Evolutionary conservation across 2,329 filamentous ascomycete genomes (phyloP), one percentile per base, ranked within the genome.

Genomic region (Xylariaceae sp.): DNA sequence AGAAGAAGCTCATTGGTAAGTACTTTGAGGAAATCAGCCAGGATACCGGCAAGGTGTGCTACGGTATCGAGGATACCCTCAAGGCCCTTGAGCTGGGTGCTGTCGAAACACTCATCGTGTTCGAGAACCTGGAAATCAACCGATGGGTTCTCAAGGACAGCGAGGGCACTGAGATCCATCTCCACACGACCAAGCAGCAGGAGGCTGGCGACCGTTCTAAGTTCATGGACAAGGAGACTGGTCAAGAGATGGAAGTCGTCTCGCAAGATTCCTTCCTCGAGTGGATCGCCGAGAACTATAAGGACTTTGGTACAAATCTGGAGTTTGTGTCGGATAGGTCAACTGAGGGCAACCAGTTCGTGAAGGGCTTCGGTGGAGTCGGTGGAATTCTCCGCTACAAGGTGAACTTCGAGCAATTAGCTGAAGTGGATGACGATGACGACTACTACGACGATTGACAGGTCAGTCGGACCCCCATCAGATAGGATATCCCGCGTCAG

Each of bases 21-120:
- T 98, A 98, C 72, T 98, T 98, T 54, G 89, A 98, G 60, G 90
- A 98, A 65, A 96, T 98, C 56, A 94, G 87, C 60, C 88, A 94
- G 64, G 92, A 98, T 58, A 94, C 83, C 33, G 92, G 92, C 50
- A 92, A 88, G 58, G 80, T 98, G 49, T 98, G 92, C 72, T 98
- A 98, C 61, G 88, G 92, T 72, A 82, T 98, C 43, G 92, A 96
- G 2, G 93, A 98, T 59, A 98, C 92, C 12, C 72, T 98, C 55
- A 96, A 95, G 71, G 92, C 92, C 32, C 67, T 98, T 48, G 93
- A 98, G 59, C 81, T 94, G 29, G 92, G 92, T 66, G 93, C 92
- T 18, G 86, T 89, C 10, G 93, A 98, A 68, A 90, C 73, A 17
- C 67, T 98, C 46, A 96, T 98, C 48, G 88, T 98, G 33, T 98